phyloP scores from a whole-genome alignment of 768 basidiomycete genomes.

The Arthromyces matolae region DNA sequence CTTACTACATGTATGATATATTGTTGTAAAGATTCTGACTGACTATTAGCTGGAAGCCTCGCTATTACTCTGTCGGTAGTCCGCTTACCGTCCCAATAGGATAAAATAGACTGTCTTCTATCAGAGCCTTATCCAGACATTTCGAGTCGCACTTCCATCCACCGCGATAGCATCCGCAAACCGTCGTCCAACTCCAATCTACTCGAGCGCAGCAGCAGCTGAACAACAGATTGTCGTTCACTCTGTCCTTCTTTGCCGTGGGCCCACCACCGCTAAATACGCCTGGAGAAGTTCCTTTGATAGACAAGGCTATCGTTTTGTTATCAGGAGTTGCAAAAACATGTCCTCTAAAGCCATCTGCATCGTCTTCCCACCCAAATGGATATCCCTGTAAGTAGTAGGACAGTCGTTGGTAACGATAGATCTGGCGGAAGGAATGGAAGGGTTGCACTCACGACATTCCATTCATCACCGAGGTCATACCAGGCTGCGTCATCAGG shows the following conservation, averaged over 20 bases:
- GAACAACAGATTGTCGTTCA: slow-evolving; percentile 91
- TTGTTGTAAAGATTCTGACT: slow-evolving; percentile 90
- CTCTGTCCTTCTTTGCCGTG: slow-evolving; percentile 87
- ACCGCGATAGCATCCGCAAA: slow-evolving; percentile 83
- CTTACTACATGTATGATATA: slow-evolving; percentile 79
- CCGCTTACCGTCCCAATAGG: slow-evolving; percentile 77
- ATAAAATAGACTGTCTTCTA: slow-evolving; percentile 84
- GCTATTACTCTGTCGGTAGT: background rate
- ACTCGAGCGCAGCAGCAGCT: slow-evolving; percentile 92
- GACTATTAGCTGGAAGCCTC: background rate
- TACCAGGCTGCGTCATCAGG: slow-evolving; percentile 73
- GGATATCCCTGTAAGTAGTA: slow-evolving; percentile 55
- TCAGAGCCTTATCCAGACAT: slow-evolving; percentile 73
- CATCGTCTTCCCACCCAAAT: slow-evolving; percentile 89
- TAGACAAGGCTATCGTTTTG: slow-evolving; percentile 76
- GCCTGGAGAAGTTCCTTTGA: slow-evolving; percentile 91
- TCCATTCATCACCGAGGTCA: slow-evolving; percentile 64
- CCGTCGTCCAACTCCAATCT: slow-evolving; percentile 91
- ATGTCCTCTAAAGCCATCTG: slow-evolving; percentile 87
- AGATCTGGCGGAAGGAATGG: background rate
- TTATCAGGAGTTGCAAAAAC: slow-evolving; percentile 86
- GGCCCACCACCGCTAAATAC: slow-evolving; percentile 72
- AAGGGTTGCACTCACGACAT: slow-evolving; percentile 35
- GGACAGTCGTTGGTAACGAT: background rate
- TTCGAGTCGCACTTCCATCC: slow-evolving; percentile 78